A percentile compares a stretch with the other conserved stretches of the same genome.
phyloP scores from a whole-genome alignment of 2,329 filamentous ascomycete genomes.

The Colletotrichum nymphaeae region DNA sequence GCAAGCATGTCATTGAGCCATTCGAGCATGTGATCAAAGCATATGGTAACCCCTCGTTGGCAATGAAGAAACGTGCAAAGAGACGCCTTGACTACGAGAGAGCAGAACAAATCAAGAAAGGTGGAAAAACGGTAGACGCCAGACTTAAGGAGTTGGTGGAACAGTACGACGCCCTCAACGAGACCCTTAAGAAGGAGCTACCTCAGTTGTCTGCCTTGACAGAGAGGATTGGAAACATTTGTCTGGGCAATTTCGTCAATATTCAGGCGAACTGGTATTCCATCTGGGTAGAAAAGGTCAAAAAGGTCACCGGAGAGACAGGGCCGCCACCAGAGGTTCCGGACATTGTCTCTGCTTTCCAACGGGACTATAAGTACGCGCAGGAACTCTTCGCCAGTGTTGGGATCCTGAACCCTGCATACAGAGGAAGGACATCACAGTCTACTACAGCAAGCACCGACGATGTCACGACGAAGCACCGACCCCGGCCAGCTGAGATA shows the following conservation, averaged over 20 bases:
- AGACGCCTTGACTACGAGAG: conserved; percentile 90
- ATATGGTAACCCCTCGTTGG: conserved; percentile 84
- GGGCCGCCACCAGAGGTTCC: conserved; percentile 73
- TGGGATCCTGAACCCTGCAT: conserved; percentile 82
- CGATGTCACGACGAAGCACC: conserved; percentile 60
- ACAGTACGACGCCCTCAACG: conserved; percentile 91
- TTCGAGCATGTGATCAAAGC: conserved; percentile 82
- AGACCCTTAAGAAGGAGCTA: conserved; percentile 91
- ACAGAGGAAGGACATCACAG: conserved; percentile 67
- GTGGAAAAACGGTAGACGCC: conserved; percentile 87
- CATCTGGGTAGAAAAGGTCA: conserved; percentile 86
- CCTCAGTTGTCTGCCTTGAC: conserved; percentile 86
- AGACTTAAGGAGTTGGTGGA: conserved; percentile 87
- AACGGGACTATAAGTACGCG: conserved; percentile 80
- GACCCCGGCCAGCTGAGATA: conserved; percentile 60
- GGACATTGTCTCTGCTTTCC: conserved; percentile 83
- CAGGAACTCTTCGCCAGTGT: conserved; percentile 79
- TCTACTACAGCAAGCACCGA: conserved; percentile 69
- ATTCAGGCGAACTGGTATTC: conserved; percentile 87
- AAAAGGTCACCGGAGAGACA: conserved; percentile 75
- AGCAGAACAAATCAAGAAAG: conserved; percentile 79
- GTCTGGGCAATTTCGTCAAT: conserved; percentile 84
- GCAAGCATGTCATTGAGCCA: conserved; percentile 86
- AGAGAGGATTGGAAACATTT: conserved; percentile 82
- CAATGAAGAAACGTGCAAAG: conserved; percentile 96